Conservation (phyloP, 805 yeast species). For the Cyberlindnera amylophila region DNA sequence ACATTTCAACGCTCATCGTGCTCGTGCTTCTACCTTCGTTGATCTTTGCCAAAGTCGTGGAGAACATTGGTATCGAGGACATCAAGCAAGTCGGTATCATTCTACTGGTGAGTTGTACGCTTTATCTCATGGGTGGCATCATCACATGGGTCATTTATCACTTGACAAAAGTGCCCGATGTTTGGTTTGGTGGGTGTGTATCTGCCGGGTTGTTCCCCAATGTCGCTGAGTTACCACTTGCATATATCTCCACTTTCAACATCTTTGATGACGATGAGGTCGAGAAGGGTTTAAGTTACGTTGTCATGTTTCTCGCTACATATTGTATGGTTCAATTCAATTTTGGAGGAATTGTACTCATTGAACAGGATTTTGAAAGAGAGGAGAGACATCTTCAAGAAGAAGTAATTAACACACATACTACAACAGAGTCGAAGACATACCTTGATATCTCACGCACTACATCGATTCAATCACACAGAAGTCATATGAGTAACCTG, state of each 20-base stretch:
- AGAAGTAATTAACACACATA: slow-evolving; percentile 1
- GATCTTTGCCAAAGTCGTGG: slow-evolving; percentile 60
- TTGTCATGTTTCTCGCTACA: slow-evolving; percentile 1
- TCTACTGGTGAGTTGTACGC: slow-evolving; percentile 39
- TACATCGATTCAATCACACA: slow-evolving; percentile 10
- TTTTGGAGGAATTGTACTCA: slow-evolving; percentile 66
- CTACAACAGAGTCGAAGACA: slow-evolving; percentile 1
- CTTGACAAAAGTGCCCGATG: slow-evolving; percentile 39
- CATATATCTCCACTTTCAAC: slow-evolving; percentile 73
- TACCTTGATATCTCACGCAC: not conserved
- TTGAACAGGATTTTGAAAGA: slow-evolving; percentile 55
- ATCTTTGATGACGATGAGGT: slow-evolving; percentile 46
- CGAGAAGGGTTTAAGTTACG: slow-evolving; percentile 1
- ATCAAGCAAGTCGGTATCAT: slow-evolving; percentile 69
- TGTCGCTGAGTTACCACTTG: slow-evolving; percentile 74
- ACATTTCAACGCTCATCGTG: slow-evolving; percentile 60
- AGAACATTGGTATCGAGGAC: slow-evolving; percentile 55
- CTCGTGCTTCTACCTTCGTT: slow-evolving; percentile 63
- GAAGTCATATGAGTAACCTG: slow-evolving; percentile 10
- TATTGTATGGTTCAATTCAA: slow-evolving; percentile 49
- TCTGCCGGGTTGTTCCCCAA: slow-evolving; percentile 72
- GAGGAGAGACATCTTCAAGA: slow-evolving; percentile 2
- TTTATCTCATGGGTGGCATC: slow-evolving; percentile 33
- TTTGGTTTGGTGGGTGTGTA: slow-evolving; percentile 69
- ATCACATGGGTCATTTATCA: slow-evolving; percentile 6